A percentile compares a stretch with the other conserved stretches of the same genome.
phyloP scores from a whole-genome alignment of 768 basidiomycete genomes.

The Tylopilus felleus region DNA sequence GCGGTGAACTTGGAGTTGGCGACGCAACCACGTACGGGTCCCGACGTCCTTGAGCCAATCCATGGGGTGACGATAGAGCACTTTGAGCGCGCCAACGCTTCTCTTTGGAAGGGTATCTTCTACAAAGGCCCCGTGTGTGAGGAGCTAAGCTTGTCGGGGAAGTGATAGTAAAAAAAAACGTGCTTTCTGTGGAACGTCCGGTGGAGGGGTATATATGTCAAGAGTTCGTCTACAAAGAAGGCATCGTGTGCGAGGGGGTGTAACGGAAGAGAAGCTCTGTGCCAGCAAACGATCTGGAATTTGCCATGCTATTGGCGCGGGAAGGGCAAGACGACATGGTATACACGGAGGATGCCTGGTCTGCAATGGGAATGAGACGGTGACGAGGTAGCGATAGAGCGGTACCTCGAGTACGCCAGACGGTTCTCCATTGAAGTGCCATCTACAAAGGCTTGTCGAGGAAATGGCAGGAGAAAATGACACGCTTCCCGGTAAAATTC shows the following conservation, averaged over 20 bases:
- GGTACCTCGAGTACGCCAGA: slow-evolving; percentile 61
- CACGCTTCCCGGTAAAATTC: slow-evolving; percentile 61
- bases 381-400: slow-evolving; percentile 78
- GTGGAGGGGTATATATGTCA: slow-evolving; percentile 84
- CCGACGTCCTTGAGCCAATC: slow-evolving; percentile 88
- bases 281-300: slow-evolving; percentile 69
- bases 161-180: slow-evolving; percentile 97
- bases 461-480: slow-evolving; percentile 97
- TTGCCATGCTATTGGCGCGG: slow-evolving; percentile 77
- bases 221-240: slow-evolving; percentile 93
- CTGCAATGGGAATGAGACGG: not conserved
- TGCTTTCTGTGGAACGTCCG: slow-evolving; percentile 63
- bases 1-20: slow-evolving; percentile 91
- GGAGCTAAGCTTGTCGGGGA: slow-evolving; percentile 92
- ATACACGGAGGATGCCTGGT: slow-evolving; percentile 81
- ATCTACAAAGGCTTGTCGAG: slow-evolving; percentile 80
- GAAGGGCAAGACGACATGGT: slow-evolving; percentile 67
- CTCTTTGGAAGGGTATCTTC: slow-evolving; percentile 47
- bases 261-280: slow-evolving; percentile 56
- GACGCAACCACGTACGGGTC: slow-evolving; percentile 67
- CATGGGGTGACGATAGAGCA: slow-evolving; percentile 83
- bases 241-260: slow-evolving; percentile 61
- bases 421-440: slow-evolving; percentile 41
- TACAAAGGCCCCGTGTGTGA: slow-evolving; percentile 64
- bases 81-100: slow-evolving; percentile 55